phyloP scores from a whole-genome alignment of 257 asterid genomes.

The Oldenlandia corymbosa region DNA sequence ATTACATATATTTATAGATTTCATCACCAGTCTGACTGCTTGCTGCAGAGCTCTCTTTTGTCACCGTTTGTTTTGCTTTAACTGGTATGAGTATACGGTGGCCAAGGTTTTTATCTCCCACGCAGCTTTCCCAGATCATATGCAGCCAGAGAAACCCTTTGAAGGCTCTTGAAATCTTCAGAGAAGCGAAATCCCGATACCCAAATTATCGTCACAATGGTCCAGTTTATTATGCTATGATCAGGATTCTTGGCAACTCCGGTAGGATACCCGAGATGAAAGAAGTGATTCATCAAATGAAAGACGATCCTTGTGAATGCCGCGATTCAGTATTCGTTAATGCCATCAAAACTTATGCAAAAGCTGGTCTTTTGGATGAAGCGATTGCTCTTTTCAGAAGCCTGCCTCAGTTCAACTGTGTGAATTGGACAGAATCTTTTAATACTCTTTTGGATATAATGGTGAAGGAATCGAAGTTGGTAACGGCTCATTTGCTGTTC shows the following conservation, averaged over 20 bases:
- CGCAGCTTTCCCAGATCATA: slow-evolving; percentile 63
- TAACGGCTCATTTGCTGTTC: slow-evolving; percentile 49
- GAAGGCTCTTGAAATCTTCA: slow-evolving; percentile 69
- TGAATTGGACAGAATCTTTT: slow-evolving; percentile 64
- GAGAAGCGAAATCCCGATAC: slow-evolving; percentile 53
- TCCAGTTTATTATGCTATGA: slow-evolving; percentile 68
- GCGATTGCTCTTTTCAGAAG: slow-evolving; percentile 62
- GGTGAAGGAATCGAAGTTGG: slow-evolving; percentile 57
- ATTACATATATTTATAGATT: too few relatives aligned
- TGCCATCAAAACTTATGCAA: slow-evolving; percentile 52
- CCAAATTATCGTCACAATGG: slow-evolving; percentile 76
- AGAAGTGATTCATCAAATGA: slow-evolving; percentile 57
- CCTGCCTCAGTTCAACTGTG: slow-evolving; percentile 76
- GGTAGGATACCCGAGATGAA: slow-evolving; percentile 70
- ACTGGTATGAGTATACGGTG: slow-evolving; percentile 62
- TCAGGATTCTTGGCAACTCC: slow-evolving; percentile 54
- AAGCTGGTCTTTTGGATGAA: slow-evolving; percentile 55
- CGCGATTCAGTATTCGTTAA: slow-evolving; percentile 58
- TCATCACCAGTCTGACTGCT: too few relatives aligned
- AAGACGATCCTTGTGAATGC: slow-evolving; percentile 71
- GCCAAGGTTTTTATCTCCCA: slow-evolving; percentile 76
- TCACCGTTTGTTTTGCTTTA: too few relatives aligned
- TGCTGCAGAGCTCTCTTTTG: too few relatives aligned
- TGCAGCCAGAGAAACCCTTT: slow-evolving; percentile 67
- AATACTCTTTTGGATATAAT: slow-evolving; percentile 66